Evolutionary conservation across 345 rosid species (phyloP).

Genomic region (Physaria fendleri): DNA sequence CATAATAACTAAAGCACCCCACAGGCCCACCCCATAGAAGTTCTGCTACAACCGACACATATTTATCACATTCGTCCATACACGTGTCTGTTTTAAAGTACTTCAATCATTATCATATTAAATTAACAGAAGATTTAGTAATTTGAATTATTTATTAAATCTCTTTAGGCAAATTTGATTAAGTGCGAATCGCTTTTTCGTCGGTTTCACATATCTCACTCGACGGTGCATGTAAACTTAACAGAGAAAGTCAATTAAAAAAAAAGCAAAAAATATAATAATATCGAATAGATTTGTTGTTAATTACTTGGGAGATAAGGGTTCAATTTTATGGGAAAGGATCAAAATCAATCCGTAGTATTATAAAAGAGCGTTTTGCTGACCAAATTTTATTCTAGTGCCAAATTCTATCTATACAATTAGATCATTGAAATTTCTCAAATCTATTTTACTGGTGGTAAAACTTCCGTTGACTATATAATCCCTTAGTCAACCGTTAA

Average conservation of each 20-base stretch:
- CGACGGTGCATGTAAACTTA: not conserved
- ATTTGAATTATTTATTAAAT: not conserved
- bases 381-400: too few relatives aligned
- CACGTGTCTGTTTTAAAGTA: constrained; percentile 12
- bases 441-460: too few relatives aligned
- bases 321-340: too few relatives aligned
- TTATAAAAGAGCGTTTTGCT: too few relatives aligned
- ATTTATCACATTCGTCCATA: constrained; percentile 8
- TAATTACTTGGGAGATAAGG: not conserved
- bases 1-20: not conserved
- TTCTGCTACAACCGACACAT: constrained; percentile 24
- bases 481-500: too few relatives aligned
- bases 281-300: not conserved
- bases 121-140: not conserved
- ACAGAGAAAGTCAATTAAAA: too few relatives aligned
- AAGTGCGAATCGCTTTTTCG: not conserved
- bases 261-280: not conserved
- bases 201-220: not conserved
- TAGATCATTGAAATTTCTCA: too few relatives aligned
- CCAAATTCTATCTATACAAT: too few relatives aligned
- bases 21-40: not conserved
- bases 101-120: not conserved
- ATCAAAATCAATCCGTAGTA: too few relatives aligned
- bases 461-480: too few relatives aligned
- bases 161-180: not conserved